A percentile compares a stretch with the other conserved stretches of the same genome.
phyloP scores from a whole-genome alignment of 176 grass and related monocot genomes.

The Themeda triandra region DNA sequence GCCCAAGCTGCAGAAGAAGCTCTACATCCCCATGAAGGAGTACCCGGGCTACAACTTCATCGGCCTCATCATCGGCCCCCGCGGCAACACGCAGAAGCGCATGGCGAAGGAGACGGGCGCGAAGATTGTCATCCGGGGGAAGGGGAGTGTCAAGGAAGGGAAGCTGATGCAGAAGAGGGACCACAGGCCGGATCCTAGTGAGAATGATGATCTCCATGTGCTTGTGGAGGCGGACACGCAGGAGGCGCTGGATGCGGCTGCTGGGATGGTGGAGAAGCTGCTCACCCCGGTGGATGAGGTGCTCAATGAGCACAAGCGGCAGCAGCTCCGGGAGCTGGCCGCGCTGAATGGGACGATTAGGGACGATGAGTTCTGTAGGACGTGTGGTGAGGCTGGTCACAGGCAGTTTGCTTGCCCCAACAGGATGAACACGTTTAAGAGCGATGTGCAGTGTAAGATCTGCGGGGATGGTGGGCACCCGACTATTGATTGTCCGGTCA shows the following conservation, averaged over 20 bases:
- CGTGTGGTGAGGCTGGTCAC: conserved; percentile 88
- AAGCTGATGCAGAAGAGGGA: conserved; percentile 95
- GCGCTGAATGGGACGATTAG: conserved; percentile 94
- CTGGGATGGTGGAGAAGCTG: conserved; percentile 96
- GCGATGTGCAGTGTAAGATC: conserved; percentile 87
- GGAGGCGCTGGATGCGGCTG: conserved; percentile 74
- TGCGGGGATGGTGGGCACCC: conserved; percentile 96
- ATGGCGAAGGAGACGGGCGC: conserved; percentile 99
- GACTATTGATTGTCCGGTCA: conserved; percentile 92
- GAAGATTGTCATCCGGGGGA: conserved; percentile 95
- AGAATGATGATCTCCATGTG: conserved; percentile 95
- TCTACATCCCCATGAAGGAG: conserved; percentile 98
- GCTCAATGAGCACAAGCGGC: conserved; percentile 95
- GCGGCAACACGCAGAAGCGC: conserved; percentile 91
- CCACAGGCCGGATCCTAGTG: conserved; percentile 76
- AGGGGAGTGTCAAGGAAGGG: conserved; percentile 93
- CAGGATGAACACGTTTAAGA: conserved; percentile 70
- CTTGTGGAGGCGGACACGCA: conserved; percentile 89
- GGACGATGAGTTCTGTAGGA: conserved; percentile 91
- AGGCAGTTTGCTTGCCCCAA: conserved; percentile 80
- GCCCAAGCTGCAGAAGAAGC: conserved; percentile 93
- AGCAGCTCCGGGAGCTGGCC: conserved; percentile 87
- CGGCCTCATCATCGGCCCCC: conserved; percentile 80
- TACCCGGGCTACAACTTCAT: conserved; percentile 96
- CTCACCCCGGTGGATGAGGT: conserved; percentile 92